These are phyloP conservation scores for Chlorella sorokiniana DNA, from an alignment of 139 green algal genomes.

Conservation along the genomic window DNA sequence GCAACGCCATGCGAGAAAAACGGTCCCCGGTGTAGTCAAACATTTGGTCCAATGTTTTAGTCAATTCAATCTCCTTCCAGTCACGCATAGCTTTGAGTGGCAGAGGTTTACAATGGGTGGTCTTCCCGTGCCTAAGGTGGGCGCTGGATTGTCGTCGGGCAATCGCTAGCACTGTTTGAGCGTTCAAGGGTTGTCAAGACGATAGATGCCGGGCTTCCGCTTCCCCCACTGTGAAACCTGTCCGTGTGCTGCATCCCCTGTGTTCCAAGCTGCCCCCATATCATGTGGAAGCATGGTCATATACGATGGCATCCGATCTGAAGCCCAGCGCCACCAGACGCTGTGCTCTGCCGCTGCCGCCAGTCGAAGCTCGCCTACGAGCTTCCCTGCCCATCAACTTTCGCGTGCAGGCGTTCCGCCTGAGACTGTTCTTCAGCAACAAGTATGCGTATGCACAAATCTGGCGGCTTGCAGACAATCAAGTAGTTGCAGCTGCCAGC, in stretches of 20 bases:
- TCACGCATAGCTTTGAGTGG: not conserved
- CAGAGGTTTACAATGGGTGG: not conserved
- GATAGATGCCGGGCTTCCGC: not conserved
- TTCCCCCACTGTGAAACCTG: not conserved
- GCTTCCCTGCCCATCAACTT: not conserved
- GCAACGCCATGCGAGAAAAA: not conserved
- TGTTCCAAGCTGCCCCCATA: too few species aligned
- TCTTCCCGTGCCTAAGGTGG: conserved; percentile 3
- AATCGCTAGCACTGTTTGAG: not conserved
- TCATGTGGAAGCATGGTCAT: too few species aligned
- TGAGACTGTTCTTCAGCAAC: conserved; percentile 55
- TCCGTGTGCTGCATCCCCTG: not conserved
- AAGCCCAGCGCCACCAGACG: too few species aligned
- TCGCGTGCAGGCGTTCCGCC: conserved; percentile 2
- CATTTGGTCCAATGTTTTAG: too few species aligned
- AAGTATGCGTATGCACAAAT: conserved; percentile 59
- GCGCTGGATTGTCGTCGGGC: not conserved
- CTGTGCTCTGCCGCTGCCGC: not conserved
- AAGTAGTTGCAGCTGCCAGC: conserved; percentile 47
- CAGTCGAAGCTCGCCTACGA: too few species aligned
- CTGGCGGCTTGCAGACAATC: conserved; percentile 28
- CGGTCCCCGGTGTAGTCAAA: too few species aligned
- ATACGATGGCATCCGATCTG: too few species aligned
- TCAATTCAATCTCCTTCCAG: not conserved
- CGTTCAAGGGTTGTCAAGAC: not conserved